A percentile compares a stretch with the other conserved stretches of the same genome.
Evolutionary conservation across 2,329 filamentous ascomycete genomes (phyloP).

Genomic region (Thelonectria blattea): DNA sequence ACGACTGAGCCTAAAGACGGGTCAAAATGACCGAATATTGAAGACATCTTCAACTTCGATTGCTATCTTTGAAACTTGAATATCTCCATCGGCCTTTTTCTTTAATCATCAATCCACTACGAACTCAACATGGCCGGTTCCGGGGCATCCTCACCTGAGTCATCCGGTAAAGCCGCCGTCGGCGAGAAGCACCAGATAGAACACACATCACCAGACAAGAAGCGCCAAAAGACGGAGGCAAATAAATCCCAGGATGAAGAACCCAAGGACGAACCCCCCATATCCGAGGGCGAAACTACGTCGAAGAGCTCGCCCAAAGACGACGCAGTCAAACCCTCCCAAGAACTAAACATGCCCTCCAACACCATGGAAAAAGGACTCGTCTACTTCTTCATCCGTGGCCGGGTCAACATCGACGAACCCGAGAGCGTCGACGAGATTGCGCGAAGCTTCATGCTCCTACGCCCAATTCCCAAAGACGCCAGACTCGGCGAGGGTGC

Average conservation of each 20-base stretch:
- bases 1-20: slow-evolving; percentile 1
- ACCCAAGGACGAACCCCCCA: not conserved
- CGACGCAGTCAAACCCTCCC: slow-evolving; percentile 27
- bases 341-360: slow-evolving; percentile 46
- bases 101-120: not conserved
- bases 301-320: slow-evolving; percentile 16
- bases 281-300: not conserved
- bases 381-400: slow-evolving; percentile 89
- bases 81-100: too few species aligned
- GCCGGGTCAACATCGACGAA: slow-evolving; percentile 74
- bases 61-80: too few species aligned
- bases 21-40: not conserved
- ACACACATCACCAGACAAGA: slow-evolving; percentile 35
- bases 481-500: slow-evolving; percentile 61
- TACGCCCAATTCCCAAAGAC: slow-evolving; percentile 74
- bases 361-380: slow-evolving; percentile 83
- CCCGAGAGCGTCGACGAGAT: slow-evolving; percentile 74
- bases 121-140: not conserved
- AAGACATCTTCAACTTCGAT: not conserved
- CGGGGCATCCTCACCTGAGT: not conserved
- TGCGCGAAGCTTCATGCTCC: slow-evolving; percentile 78
- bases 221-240: slow-evolving; percentile 35
- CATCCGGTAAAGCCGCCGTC: slow-evolving; percentile 19
- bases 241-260: slow-evolving; percentile 7
- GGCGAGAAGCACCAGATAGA: slow-evolving; percentile 41